Conservation (phyloP, 2,329 filamentous ascomycete genomes). For the Sodiomyces alkalinus region DNA sequence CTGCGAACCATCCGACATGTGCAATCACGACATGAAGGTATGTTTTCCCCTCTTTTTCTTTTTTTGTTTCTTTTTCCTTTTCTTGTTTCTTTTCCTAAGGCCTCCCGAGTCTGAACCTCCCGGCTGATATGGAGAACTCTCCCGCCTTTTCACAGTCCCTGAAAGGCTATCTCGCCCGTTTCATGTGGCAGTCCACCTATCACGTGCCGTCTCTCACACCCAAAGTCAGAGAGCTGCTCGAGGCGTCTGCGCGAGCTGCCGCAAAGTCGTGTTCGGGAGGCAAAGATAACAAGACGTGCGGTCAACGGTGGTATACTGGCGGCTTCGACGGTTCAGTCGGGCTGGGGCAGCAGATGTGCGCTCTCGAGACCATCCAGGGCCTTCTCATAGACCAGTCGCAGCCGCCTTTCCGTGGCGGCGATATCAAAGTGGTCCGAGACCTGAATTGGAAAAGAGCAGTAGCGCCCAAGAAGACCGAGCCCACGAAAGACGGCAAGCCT, state of each 20-base stretch:
- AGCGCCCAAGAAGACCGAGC: too few relatives aligned
- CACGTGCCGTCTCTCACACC: slow-evolving; percentile 38
- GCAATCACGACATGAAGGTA: slow-evolving; percentile 44
- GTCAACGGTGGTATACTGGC: slow-evolving; percentile 46
- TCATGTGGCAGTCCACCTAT: slow-evolving; percentile 42
- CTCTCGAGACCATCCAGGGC: slow-evolving; percentile 47
- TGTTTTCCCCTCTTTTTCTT: too few relatives aligned
- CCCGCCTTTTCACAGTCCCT: slow-evolving; percentile 32
- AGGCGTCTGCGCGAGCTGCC: slow-evolving; percentile 38
- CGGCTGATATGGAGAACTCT: too few relatives aligned
- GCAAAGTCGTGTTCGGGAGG: slow-evolving; percentile 41
- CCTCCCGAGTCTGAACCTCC: too few relatives aligned
- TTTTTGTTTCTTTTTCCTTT: too few relatives aligned
- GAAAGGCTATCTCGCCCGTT: slow-evolving; percentile 53
- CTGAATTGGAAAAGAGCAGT: slow-evolving; percentile 10
- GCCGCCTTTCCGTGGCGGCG: slow-evolving; percentile 24
- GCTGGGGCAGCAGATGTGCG: slow-evolving; percentile 50
- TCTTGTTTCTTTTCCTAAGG: too few relatives aligned
- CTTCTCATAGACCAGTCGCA: slow-evolving; percentile 29
- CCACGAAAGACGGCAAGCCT: too few relatives aligned
- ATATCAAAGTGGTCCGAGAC: slow-evolving; percentile 29
- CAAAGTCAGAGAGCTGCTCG: slow-evolving; percentile 31
- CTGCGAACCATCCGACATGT: slow-evolving; percentile 43
- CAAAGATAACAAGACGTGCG: slow-evolving; percentile 35
- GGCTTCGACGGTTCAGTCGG: slow-evolving; percentile 39